A percentile compares a stretch with the other conserved stretches of the same genome.
phyloP scores from a whole-genome alignment of 2,329 filamentous ascomycete species.

The Zymoseptoria tritici region DNA sequence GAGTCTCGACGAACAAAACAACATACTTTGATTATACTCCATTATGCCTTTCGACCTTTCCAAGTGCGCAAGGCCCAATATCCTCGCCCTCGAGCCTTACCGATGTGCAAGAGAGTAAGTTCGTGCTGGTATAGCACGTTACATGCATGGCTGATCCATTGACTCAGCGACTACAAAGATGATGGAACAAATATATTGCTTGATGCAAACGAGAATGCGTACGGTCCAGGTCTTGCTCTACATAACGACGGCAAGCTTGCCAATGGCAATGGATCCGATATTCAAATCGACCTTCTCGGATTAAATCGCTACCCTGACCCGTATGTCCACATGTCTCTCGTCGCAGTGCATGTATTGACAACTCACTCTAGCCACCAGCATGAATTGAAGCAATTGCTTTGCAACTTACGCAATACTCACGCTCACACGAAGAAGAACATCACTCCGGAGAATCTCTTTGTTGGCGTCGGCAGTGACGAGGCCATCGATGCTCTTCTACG shows the following conservation, averaged over 20 bases:
- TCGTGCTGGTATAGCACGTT: constrained; percentile 38
- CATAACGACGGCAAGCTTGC: constrained; percentile 42
- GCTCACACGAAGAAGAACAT: constrained; percentile 67
- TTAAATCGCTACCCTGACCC: constrained; percentile 95
- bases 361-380: constrained; percentile 60
- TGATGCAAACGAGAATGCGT: constrained; percentile 97
- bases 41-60: constrained; percentile 41
- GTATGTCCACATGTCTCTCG: constrained; percentile 26
- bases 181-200: constrained; percentile 92
- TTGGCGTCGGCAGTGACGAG: constrained; percentile 93
- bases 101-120: constrained; percentile 48
- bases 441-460: constrained; percentile 77
- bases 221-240: constrained; percentile 67
- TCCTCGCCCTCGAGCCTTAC: constrained; percentile 47
- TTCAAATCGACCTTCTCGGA: constrained; percentile 67
- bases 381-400: constrained; percentile 78
- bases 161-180: constrained; percentile 79
- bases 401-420: constrained; percentile 78
- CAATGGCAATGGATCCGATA: constrained; percentile 38
- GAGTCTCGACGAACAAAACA: background rate
- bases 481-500: constrained; percentile 90
- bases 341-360: constrained; percentile 9
- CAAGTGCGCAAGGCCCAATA: constrained; percentile 46
- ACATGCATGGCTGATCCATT: constrained; percentile 13
- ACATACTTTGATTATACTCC: background rate